These are phyloP conservation scores for Trypanosoma lewisi DNA, from an alignment of 208 protist genomes.

Conservation along the genomic window DNA sequence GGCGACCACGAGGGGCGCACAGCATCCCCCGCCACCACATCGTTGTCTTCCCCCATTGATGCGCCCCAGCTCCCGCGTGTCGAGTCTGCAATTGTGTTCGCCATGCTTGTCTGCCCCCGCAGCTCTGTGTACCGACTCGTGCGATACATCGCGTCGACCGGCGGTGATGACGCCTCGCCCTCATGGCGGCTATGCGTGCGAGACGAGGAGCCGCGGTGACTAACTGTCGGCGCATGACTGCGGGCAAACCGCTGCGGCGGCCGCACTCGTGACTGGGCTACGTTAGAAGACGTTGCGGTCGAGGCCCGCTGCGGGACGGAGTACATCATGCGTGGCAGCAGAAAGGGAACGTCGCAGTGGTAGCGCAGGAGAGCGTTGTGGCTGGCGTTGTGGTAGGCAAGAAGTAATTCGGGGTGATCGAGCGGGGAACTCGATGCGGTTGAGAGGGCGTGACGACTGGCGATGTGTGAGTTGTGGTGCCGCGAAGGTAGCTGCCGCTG, in stretches of 20 bases:
- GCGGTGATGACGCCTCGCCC: background rate
- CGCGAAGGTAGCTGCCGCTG: constrained; percentile 3
- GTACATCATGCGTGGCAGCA: constrained; percentile 21
- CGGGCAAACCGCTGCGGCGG: background rate
- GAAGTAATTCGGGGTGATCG: constrained; percentile 29
- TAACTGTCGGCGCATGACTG: background rate
- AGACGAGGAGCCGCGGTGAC: background rate
- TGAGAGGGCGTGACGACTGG: background rate
- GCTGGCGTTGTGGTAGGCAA: constrained; percentile 25
- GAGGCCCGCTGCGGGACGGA: constrained; percentile 14
- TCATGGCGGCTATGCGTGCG: constrained; percentile 1
- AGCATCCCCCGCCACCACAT: background rate
- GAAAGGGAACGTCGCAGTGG: constrained; percentile 22
- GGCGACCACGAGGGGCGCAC: constrained; percentile 17
- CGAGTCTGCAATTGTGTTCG: background rate
- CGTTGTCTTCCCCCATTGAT: background rate
- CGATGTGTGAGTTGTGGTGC: background rate
- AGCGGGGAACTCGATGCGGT: constrained; percentile 18
- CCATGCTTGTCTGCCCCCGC: background rate
- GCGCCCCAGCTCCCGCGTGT: background rate
- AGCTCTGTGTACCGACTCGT: constrained; percentile 8
- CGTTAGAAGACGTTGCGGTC: constrained; percentile 5
- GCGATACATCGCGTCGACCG: constrained; percentile 5
- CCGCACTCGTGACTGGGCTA: constrained; percentile 10
- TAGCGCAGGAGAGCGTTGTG: constrained; percentile 26